phyloP scores from a whole-genome alignment of 2,329 filamentous ascomycete genomes.

The Aaosphaeria pasadenensis region DNA sequence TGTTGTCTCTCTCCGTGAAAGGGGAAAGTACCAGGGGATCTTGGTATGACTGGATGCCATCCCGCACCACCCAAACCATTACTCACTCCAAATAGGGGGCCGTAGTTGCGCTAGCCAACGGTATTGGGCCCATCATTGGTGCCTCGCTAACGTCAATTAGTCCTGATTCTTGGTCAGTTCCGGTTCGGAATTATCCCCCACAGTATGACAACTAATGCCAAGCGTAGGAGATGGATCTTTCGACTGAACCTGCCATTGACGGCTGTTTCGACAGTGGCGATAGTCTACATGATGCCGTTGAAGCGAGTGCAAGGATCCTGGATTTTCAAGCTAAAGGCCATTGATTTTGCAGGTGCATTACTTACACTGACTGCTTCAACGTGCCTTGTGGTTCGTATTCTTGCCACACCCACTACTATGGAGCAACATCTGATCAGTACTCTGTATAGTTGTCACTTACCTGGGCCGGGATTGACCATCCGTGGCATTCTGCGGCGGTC shows the following conservation, averaged over 20 bases:
- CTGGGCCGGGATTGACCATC: neutral
- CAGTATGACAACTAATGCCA: neutral
- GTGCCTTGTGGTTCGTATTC: neutral
- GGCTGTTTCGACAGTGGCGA: neutral
- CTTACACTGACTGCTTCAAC: neutral
- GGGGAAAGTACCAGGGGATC: constrained; percentile 37
- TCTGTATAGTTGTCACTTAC: neutral
- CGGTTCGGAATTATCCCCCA: neutral
- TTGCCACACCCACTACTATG: too few relatives aligned
- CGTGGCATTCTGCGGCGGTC: neutral
- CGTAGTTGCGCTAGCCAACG: constrained; percentile 14
- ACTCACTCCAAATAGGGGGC: constrained; percentile 4
- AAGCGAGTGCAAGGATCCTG: neutral
- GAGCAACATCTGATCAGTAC: neutral
- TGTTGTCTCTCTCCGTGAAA: constrained; percentile 32
- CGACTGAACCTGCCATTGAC: neutral
- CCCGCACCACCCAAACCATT: neutral
- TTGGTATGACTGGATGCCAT: neutral
- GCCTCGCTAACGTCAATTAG: constrained; percentile 36
- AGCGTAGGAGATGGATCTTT: neutral
- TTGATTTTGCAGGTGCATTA: neutral
- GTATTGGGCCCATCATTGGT: constrained; percentile 60
- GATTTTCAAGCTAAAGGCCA: neutral
- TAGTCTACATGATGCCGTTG: neutral
- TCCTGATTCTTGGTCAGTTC: neutral